Evolutionary conservation across 2,329 filamentous ascomycete species (phyloP).

Genomic region (Phialocephala sp.): DNA sequence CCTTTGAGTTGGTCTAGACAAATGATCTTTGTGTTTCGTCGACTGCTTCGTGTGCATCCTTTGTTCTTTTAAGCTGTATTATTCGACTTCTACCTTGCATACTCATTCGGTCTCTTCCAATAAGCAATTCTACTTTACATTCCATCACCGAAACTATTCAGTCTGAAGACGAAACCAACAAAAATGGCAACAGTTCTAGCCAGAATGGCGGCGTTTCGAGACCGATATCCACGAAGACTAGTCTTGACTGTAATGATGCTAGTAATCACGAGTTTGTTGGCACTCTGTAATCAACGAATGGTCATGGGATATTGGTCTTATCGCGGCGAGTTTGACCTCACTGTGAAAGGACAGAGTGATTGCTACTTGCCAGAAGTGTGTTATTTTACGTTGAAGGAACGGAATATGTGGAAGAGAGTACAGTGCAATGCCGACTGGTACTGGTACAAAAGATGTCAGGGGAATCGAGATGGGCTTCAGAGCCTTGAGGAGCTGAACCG

Average conservation of each 20-base stretch:
- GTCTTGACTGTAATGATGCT: background rate
- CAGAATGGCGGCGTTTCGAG: background rate
- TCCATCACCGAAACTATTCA: background rate
- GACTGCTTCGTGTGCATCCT: background rate
- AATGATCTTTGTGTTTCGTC: background rate
- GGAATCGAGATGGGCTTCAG: background rate
- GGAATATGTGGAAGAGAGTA: constrained; percentile 5
- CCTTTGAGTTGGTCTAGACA: background rate
- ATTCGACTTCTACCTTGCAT: background rate
- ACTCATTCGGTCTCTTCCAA: background rate
- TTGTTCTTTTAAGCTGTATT: background rate
- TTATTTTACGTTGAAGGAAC: background rate
- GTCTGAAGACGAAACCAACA: background rate
- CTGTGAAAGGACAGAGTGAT: background rate
- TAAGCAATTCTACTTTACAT: background rate
- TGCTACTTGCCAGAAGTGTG: background rate
- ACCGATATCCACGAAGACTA: background rate
- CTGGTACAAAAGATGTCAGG: background rate
- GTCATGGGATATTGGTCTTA: background rate
- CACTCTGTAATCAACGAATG: background rate
- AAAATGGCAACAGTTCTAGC: background rate
- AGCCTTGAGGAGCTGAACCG: no score
- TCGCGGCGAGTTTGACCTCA: background rate
- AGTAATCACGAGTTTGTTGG: background rate
- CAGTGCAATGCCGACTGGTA: constrained; percentile 7